Evolutionary conservation across 805 yeast genomes (phyloP), one percentile per base, ranked within the genome.

Genomic region (Candida oleophila): DNA sequence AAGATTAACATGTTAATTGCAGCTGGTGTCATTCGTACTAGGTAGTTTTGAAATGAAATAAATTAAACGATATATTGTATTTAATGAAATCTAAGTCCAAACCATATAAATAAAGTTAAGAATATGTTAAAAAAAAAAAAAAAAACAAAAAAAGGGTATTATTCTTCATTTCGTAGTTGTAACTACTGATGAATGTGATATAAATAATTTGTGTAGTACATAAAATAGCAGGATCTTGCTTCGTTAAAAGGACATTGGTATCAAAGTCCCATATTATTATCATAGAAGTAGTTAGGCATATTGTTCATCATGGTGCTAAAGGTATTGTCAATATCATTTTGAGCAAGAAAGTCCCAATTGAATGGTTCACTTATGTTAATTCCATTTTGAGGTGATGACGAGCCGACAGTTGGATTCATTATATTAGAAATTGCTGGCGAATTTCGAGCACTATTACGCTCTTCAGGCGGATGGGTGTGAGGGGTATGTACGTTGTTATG

Each of bases 11-110:
- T 87, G 57, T 79, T 94, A 67, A 85, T 91, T 65, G 96, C 97
- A 47, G 97, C 98, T 16, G 99, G 99, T 66, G 87, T 94, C 47
- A 91, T 94, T 61, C 85, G 96, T 65, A 89, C 96, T 28, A 84
- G 96, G 63, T 85, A 64, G 50, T 16, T 11, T n/a, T 15, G 37
- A 28, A 22, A 25, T 25, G 34, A n/a, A n/a, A n/a, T n/a, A n/a
- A n/a, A n/a, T n/a, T n/a, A n/a, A n/a, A n/a, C n/a, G n/a, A n/a
- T n/a, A n/a, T n/a, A n/a, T n/a, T n/a, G n/a, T n/a, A n/a, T n/a
- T n/a, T n/a, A 33, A 33, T 14, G 14, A 33, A 33, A 14, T 4
- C 16, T 14, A 33, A 19, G 11, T 7, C 30, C 5, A 25, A 25
- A 25, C 30, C 30, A 11, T 25, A 11, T 25, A 25, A 25, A 11